These are phyloP conservation scores for Tetragonia tetragonoides DNA, from an alignment of 148 eudicot genomes.

Conservation along the genomic window DNA sequence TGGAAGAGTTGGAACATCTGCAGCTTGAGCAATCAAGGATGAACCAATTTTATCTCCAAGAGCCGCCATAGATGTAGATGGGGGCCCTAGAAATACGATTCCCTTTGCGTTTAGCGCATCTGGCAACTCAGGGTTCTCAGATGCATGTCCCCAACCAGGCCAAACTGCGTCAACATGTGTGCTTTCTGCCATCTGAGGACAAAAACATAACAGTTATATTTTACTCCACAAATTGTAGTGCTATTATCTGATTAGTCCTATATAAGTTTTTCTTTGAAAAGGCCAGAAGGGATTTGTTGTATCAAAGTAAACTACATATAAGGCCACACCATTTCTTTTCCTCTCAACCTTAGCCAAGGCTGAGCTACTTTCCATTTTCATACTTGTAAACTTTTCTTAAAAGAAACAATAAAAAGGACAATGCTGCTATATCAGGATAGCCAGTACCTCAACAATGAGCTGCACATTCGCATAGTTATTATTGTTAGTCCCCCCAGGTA, in stretches of 20 bases:
- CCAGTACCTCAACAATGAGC: slow-evolving; percentile 85
- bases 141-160: slow-evolving; percentile 99
- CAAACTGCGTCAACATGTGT: slow-evolving; percentile 99
- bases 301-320: neutral
- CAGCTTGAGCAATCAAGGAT: slow-evolving; percentile 97
- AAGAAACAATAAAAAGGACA: neutral
- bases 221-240: neutral
- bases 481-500: slow-evolving; percentile 98
- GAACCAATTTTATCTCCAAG: slow-evolving; percentile 98
- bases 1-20: slow-evolving; percentile 97
- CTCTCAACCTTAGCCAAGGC: neutral
- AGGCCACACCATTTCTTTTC: neutral
- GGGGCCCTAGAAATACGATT: slow-evolving; percentile 89
- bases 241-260: neutral
- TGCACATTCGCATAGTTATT: slow-evolving; percentile 99
- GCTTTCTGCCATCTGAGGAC: slow-evolving; percentile 79
- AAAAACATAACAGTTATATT: slow-evolving; percentile 16
- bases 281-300: neutral
- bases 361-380: neutral
- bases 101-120: slow-evolving; percentile 89
- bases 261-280: neutral
- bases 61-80: slow-evolving; percentile 91
- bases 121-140: slow-evolving; percentile 96
- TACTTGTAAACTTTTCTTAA: neutral
- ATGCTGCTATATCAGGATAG: slow-evolving; percentile 10